Percentiles rank a stretch among this genome's conserved stretches.
Evolutionary conservation across 2,329 filamentous ascomycete species (phyloP).

Genomic region (Neocatenulostroma microsporum): DNA sequence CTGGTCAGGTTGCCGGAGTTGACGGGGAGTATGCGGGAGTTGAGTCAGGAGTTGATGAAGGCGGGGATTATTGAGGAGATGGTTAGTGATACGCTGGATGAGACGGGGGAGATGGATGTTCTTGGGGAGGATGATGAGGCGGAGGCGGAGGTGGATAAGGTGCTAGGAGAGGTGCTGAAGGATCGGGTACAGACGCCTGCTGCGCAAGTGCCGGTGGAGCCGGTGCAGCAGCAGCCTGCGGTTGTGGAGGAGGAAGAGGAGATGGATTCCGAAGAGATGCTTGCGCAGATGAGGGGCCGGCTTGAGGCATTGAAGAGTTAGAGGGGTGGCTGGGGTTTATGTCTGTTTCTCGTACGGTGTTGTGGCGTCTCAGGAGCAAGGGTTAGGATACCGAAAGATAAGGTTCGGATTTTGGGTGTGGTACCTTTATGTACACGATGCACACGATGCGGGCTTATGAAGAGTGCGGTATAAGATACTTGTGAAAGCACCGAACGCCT

Average conservation of each 20-base stretch:
- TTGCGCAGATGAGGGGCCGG: conserved; percentile 88
- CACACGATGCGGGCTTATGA: no score
- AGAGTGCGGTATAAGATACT: no score
- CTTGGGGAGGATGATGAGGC: conserved; percentile 73
- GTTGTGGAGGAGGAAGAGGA: conserved; percentile 62
- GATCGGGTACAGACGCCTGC: conserved; percentile 62
- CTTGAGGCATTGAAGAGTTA: conserved; percentile 89
- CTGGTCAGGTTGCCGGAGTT: conserved; percentile 79
- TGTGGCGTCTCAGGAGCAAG: no score
- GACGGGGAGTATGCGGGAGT: conserved; percentile 78
- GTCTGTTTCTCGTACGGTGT: not conserved
- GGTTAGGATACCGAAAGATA: no score
- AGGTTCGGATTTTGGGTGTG: no score
- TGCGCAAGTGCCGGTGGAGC: conserved; percentile 42
- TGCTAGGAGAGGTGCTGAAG: conserved; percentile 83
- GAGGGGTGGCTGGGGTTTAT: no score
- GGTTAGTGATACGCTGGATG: conserved; percentile 77
- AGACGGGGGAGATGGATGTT: conserved; percentile 59
- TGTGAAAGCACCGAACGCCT: no score
- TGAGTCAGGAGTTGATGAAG: conserved; percentile 81
- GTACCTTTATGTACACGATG: no score
- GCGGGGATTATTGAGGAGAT: conserved; percentile 98
- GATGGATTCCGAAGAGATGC: conserved; percentile 78
- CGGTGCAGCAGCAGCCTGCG: conserved; percentile 40
- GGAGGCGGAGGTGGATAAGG: conserved; percentile 74